These are phyloP conservation scores for Mucor lusitanicus DNA, from an alignment of 371 early-diverging fungal species.

Conservation along the genomic window DNA sequence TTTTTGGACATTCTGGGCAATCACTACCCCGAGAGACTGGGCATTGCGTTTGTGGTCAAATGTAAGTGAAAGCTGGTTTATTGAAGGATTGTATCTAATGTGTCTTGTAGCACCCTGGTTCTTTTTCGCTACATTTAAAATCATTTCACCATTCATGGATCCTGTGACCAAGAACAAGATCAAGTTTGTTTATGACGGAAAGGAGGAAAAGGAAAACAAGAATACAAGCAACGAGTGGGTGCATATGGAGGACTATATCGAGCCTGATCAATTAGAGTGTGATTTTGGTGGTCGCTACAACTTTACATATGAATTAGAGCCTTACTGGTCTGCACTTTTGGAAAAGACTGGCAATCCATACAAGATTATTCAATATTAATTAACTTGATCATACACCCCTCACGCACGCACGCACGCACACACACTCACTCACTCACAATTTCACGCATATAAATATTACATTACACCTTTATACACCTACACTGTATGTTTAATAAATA, in stretches of 20 bases:
- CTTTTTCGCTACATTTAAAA: slow-evolving; percentile 77
- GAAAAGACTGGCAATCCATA: slow-evolving; percentile 45
- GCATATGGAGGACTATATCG: slow-evolving; percentile 54
- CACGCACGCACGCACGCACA: neutral
- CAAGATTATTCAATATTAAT: slow-evolving; percentile 43
- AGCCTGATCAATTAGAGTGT: slow-evolving; percentile 52
- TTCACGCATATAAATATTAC: neutral
- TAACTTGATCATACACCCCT: neutral
- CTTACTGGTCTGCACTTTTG: slow-evolving; percentile 60
- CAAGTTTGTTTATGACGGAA: slow-evolving; percentile 73
- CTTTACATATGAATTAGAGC: slow-evolving; percentile 59
- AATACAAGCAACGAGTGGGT: slow-evolving; percentile 48
- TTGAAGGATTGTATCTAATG: neutral
- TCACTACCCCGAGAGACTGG: slow-evolving; percentile 89
- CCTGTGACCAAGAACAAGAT: slow-evolving; percentile 89
- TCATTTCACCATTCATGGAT: slow-evolving; percentile 88
- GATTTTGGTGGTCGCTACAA: slow-evolving; percentile 66
- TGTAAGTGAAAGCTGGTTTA: slow-evolving; percentile 29
- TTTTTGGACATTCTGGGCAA: slow-evolving; percentile 76
- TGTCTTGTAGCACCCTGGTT: slow-evolving; percentile 77
- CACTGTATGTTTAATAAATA: neutral
- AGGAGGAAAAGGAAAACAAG: slow-evolving; percentile 34
- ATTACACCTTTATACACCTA: neutral
- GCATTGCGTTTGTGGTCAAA: slow-evolving; percentile 50
- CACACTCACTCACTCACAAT: too few relatives aligned